Base-by-base conservation (phyloP, 345 rosid species). In the Psidium guajava region DNA sequence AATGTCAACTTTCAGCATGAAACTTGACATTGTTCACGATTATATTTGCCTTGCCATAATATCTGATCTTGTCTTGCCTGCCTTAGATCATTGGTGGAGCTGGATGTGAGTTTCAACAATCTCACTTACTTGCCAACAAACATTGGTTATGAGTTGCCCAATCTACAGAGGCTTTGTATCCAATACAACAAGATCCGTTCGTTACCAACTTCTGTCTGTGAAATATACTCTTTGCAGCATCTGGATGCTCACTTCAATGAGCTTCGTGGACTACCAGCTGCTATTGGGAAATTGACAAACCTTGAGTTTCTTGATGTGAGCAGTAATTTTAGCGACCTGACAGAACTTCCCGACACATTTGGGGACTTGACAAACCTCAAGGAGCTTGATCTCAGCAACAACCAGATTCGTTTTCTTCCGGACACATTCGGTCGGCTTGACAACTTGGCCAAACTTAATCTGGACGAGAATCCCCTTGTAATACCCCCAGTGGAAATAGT, bases 371-470 rank as follows among this genome's bases (percentile, higher is more conserved):
- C 86, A 42, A 95, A 89, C 89, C 98, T 96, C 61, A 95, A 87
- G 90, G 98, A 96, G 77, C 98, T 96, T 16, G 96, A 96, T 87
- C 91, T 96, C 61, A 94, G 98, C 87, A 95, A 96, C 94, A 96
- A 96, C 90, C 99, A 96, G 88, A 91, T 96, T 87, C 91, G 91
- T 77, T 92, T 93, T n/a, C 92, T 96, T 64, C 99, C 99, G 1
- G 93, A 93, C 75, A 88, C 97, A 21, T 96, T 96, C 81, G 99
- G 99, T 81, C 92, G 95, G 85, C 94, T 96, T 20, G 96, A 92
- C 87, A 92, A 90, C 83, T 85, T 96, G 88, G 87, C 89, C 27
- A 95, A 95, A 84, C 94, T 96, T 88, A 94, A 92, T 77, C 74
- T 95, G 84, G 97, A 95, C 42, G 91, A 90, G 73, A 95, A 96